These are phyloP conservation scores for Bromus sterilis DNA, from an alignment of 176 grass and related monocot species.

Conservation along the genomic window DNA sequence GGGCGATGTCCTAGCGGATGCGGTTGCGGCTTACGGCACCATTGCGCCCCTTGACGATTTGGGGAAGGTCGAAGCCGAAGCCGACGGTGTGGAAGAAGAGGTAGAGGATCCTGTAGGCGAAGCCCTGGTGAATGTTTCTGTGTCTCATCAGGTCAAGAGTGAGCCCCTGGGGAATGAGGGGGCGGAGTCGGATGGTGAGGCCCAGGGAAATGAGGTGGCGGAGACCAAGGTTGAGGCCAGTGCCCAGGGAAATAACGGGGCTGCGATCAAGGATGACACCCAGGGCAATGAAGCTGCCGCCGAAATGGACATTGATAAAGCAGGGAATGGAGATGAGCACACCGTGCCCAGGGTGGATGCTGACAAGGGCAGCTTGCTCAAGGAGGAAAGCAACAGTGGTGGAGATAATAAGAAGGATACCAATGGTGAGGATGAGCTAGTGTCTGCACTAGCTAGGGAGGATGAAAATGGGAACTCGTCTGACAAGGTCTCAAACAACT, in stretches of 20 bases:
- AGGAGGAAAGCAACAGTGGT: not conserved
- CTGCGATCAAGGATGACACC: not conserved
- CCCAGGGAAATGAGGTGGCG: not conserved
- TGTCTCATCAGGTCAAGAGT: not conserved
- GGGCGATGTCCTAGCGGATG: not conserved
- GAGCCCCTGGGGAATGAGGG: not conserved
- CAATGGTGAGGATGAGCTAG: slow-evolving; percentile 14
- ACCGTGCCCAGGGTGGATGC: not conserved
- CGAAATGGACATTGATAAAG: slow-evolving; percentile 8
- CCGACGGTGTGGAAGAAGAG: not conserved
- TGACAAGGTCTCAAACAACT: slow-evolving; percentile 29
- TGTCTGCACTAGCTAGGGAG: not conserved
- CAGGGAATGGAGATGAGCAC: slow-evolving; percentile 24
- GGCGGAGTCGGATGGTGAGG: not conserved
- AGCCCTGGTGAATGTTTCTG: slow-evolving; percentile 11
- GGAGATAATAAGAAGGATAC: slow-evolving; percentile 7
- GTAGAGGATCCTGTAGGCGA: not conserved
- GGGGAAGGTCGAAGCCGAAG: not conserved
- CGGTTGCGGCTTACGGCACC: not conserved
- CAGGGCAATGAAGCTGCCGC: not conserved
- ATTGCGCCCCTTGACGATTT: not conserved
- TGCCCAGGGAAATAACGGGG: not conserved
- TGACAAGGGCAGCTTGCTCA: not conserved
- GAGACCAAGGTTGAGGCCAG: not conserved
- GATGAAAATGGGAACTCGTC: not conserved